Evolutionary conservation across 345 rosid species (phyloP), one percentile per base, ranked within the genome.

Genomic region (Lagerstroemia speciosa): DNA sequence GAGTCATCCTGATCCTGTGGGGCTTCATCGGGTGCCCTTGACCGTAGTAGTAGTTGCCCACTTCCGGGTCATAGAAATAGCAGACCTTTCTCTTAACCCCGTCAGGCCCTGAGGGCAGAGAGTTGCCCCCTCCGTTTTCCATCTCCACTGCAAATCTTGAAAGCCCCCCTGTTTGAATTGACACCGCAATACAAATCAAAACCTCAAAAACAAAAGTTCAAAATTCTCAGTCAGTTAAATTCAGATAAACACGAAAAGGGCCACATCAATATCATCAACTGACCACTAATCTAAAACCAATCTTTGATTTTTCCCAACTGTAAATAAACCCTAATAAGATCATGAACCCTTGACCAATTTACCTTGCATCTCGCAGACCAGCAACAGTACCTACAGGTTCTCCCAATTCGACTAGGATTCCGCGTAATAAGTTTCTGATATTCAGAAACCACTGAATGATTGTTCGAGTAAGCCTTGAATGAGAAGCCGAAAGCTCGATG

Each of bases 21-120:
- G 89, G 89, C 76, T 85, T 85, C 89, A 85, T 85, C 10, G 87
- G 84, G 69, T 85, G 89, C 11, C 89, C 89, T 43, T 83, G 89
- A 0, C 89, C 89, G 30, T 85, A 85, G 40, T 83, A 85, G 72
- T 85, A 85, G 76, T 85, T 85, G 31, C 89, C 89, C 32, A 85
- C 89, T 69, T 85, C 89, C 26, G 89, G 87, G 69, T 85, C 87
- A 30, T 85, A 85, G 79, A 85, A 83, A 65, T 85, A 85, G 71
- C 84, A 81, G 43, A 85, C 84, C 67, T 83, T 85, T 61, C 89
- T 81, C 87, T 85, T 85, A 41, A 81, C 85, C 62, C 81, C 85
- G 66, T 85, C 89, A 41, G 87, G 65, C 31, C 84, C 89, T 1
- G 89, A 85, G 1, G 84, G 78, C 26, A 85, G 69, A 68, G 89